These are phyloP conservation scores for Gossypium anomalum DNA, from an alignment of 345 rosid genomes.

Conservation along the genomic window DNA sequence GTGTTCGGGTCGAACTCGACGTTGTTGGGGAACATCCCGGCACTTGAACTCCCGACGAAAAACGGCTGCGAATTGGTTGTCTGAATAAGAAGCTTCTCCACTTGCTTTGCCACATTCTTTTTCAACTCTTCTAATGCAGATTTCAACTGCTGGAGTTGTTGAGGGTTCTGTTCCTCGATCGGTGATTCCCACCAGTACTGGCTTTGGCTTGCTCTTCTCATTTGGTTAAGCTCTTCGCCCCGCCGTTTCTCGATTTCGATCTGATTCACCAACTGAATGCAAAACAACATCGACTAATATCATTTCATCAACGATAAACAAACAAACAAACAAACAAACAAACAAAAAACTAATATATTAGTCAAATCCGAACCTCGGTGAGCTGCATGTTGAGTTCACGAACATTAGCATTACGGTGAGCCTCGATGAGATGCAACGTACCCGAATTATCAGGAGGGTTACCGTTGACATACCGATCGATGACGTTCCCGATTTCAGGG, in stretches of 20 bases:
- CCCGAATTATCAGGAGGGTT: conserved; percentile 21
- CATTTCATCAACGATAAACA: too few relatives aligned
- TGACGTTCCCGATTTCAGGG: conserved; percentile 27
- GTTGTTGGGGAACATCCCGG: background rate
- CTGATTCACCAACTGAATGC: conserved; percentile 19
- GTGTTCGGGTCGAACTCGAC: conserved; percentile 17
- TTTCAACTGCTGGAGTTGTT: conserved; percentile 36
- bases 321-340: background rate
- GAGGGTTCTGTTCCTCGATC: conserved; percentile 20
- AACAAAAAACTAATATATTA: background rate
- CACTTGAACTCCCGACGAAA: conserved; percentile 17
- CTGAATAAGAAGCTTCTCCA: conserved; percentile 24
- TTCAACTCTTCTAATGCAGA: conserved; percentile 32
- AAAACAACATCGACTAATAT: background rate
- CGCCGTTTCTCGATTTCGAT: conserved; percentile 41
- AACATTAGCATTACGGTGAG: conserved; percentile 35
- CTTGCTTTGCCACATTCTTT: conserved; percentile 30
- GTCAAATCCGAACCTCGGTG: conserved; percentile 24
- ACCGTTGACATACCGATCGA: conserved; percentile 24
- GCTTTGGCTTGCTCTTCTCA: conserved; percentile 18
- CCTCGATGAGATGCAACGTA: conserved; percentile 36
- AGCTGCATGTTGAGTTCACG: conserved; percentile 48
- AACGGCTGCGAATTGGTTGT: conserved; percentile 9
- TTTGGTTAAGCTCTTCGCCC: conserved; percentile 31
- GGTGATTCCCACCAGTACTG: conserved; percentile 49